Percentiles rank a stretch among this genome's conserved stretches.
Conservation (phyloP, 768 basidiomycete genomes). For the Dacryopinax primogenitus region DNA sequence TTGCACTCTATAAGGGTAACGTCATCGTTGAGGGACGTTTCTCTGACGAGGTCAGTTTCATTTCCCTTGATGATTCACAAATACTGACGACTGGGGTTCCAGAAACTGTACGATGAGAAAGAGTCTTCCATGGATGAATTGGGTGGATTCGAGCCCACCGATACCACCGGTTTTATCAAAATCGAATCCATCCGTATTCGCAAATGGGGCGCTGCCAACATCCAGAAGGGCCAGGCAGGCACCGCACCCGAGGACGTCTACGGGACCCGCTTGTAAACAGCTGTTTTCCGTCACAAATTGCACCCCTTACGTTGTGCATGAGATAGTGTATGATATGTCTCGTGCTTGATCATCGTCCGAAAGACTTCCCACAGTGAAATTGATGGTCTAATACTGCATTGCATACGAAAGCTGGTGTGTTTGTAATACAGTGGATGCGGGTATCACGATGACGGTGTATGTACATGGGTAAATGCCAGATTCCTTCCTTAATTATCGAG, state of each 20-base stretch:
- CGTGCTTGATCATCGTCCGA: background rate
- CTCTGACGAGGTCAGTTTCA: slow-evolving; percentile 57
- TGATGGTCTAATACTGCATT: background rate
- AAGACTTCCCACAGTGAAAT: background rate
- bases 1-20: slow-evolving; percentile 95
- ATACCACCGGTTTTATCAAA: slow-evolving; percentile 91
- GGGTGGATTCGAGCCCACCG: slow-evolving; percentile 93
- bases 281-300: background rate
- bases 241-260: slow-evolving; percentile 71
- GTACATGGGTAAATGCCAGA: background rate
- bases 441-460: slow-evolving; percentile 1
- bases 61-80: background rate
- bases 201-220: slow-evolving; percentile 81
- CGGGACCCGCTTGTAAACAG: slow-evolving; percentile 38
- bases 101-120: slow-evolving; percentile 90
- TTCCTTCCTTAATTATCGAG: slow-evolving; percentile 32
- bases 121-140: slow-evolving; percentile 98
- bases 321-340: background rate
- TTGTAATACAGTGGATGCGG: background rate
- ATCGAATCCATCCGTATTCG: slow-evolving; percentile 89
- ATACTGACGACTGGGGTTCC: background rate
- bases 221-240: slow-evolving; percentile 70
- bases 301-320: background rate
- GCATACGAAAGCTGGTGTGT: background rate
- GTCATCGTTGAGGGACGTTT: slow-evolving; percentile 84